Base-by-base conservation (phyloP, 2,329 filamentous ascomycete genomes). In the Fusarium miscanthi region DNA sequence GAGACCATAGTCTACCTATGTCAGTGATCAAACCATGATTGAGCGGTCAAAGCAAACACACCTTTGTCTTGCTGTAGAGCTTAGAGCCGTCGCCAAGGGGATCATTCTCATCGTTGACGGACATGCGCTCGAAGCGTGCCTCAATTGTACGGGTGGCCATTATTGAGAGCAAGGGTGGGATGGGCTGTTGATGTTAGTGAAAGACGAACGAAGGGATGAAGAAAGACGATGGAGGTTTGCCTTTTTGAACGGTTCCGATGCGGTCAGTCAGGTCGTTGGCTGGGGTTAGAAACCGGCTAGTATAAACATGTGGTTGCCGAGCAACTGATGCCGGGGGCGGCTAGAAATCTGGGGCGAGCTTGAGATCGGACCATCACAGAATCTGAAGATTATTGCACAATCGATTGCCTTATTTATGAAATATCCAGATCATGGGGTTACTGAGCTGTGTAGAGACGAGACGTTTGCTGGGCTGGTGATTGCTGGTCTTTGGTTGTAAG, bases 71-170 rank as follows among this genome's bases (percentile, higher is more conserved):
- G 74, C 89, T 86, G 80, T 93, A 91, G 31, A 74, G 69, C 70
- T 87, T 87, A 63, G 83, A 83, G 70, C 84, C 85, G 71, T 89
- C 86, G 60, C 84, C 84, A 37, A 85, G 82, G 69, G 85, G 83
- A 66, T 94, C 92, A 79, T 95, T 97, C 83, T 97, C 95, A 79
- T 98, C 95, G 77, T 93, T 92, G 70, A 98, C 93, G 25, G 93
- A 92, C 84, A 98, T 89, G 82, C 91, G 92, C 90, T 97, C 94
- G 79, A 98, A 94, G 77, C 93, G 93, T 83, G 93, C 87, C 84
- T 98, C 95, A 51, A 98, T 87, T 57, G 90, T 90, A 76, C 93
- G 90, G 66, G 93, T 89, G 73, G 95, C 90, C 93, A 95, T 91
- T 67, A 70, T 75, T 63, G 25, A 59, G 31, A 35, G 42, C 43